Evolutionary conservation across 495 filamentous ascomycete genomes (phyloP), one percentile per base, ranked within the genome.

Genomic region (Penicillium salamii): DNA sequence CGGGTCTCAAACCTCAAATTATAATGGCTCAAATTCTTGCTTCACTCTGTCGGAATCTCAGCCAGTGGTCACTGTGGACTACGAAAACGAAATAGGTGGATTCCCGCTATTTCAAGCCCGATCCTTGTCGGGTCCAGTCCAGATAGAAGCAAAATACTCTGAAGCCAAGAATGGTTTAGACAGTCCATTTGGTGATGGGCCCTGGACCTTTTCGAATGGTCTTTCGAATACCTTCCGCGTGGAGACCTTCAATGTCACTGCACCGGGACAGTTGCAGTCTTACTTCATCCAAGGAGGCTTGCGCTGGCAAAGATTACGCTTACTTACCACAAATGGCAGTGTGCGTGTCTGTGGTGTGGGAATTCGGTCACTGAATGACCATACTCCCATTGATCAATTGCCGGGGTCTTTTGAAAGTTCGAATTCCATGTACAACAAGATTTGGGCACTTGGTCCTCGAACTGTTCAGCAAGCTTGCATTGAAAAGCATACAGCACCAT

Each of bases 181-280:
- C n/a, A 21, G 33, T 14, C 44, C 49, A 13, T 49, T 40, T 19
- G 52, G 31, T 5, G 59, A 62, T 32, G 59, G 59, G 6, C 59
- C 59, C 9, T 61, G 50, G 46, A 50, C 47, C 5, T 56, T 52
- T 35, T 21, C 33, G 12, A 62, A 58, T 49, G 59, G 53, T 0
- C 45, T 63, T 2, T 23, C 51, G 11, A 63, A 63, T 37, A 54
- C 55, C 3, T 59, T 59, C 38, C 53, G 55, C 8, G 40, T 52
- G n/a, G 59, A 63, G 37, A 59, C 59, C 3, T 59, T 63, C 53
- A 63, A 59, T 32, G 45, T 63, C 31, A 57, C 55, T 1, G 23
- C 45, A 7, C 26, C 54, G 7, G 54, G 58, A 28, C 48, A 33
- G n/a, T 42, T 39, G 4, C 31, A 55, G 29, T 57, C 58, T 4